Conservation (phyloP, 1,139 yeast species). For the Lodderomyces elongisporus region DNA sequence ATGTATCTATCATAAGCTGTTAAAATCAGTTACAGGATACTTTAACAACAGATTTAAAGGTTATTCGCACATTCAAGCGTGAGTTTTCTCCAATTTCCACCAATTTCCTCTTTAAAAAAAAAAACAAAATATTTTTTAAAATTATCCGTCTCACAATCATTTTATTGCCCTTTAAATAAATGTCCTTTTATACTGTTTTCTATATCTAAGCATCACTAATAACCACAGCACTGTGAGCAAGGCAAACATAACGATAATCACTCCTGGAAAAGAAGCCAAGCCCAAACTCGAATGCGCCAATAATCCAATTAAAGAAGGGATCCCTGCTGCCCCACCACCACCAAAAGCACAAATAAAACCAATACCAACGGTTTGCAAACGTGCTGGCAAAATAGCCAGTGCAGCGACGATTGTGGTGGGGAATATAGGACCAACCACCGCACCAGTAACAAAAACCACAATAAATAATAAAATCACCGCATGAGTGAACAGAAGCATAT, state of each 20-base stretch:
- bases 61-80: no score
- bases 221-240: constrained; percentile 27
- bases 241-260: constrained; percentile 24
- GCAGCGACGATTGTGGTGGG: constrained; percentile 71
- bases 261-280: constrained; percentile 29
- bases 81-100: no score
- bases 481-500: constrained; percentile 19
- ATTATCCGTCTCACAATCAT: no score
- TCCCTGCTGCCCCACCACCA: constrained; percentile 66
- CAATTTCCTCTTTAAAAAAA: no score
- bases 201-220: constrained; percentile 17
- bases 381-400: constrained; percentile 56
- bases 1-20: no score
- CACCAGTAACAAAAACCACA: constrained; percentile 53
- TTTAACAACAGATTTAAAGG: no score
- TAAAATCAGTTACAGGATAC: no score
- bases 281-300: constrained; percentile 38
- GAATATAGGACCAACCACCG: constrained; percentile 74
- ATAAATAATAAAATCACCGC: constrained; percentile 19
- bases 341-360: constrained; percentile 78
- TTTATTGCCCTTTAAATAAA: no score
- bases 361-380: constrained; percentile 60
- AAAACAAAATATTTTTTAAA: no score
- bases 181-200: constrained; percentile 15
- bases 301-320: constrained; percentile 61